phyloP scores from a whole-genome alignment of 805 yeast genomes.

The Candida broadrunensis region DNA sequence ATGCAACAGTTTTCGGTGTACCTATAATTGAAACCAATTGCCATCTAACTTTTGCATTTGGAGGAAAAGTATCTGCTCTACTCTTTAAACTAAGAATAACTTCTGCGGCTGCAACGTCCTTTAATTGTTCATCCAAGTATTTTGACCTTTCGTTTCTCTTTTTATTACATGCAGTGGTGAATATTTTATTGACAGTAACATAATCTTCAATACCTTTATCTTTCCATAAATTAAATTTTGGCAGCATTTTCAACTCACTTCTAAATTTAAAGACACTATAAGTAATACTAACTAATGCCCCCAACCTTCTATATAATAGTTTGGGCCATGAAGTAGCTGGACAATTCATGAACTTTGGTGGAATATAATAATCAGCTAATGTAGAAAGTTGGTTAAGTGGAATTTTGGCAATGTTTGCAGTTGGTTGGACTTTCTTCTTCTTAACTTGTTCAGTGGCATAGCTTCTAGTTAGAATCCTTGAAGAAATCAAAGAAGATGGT shows the following conservation, averaged over 20 bases:
- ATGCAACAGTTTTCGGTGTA: constrained; percentile 69
- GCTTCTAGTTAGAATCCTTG: background rate
- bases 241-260: constrained; percentile 39
- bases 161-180: constrained; percentile 52
- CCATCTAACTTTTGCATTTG: constrained; percentile 65
- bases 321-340: constrained; percentile 38
- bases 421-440: constrained; percentile 11
- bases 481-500: too few species aligned
- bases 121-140: constrained; percentile 42
- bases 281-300: constrained; percentile 66
- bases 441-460: background rate
- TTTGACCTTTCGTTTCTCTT: constrained; percentile 30
- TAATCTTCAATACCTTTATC: constrained; percentile 77
- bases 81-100: constrained; percentile 28
- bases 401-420: constrained; percentile 32
- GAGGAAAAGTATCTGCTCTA: constrained; percentile 47
- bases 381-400: constrained; percentile 39
- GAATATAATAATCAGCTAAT: constrained; percentile 42
- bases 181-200: constrained; percentile 76
- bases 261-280: constrained; percentile 47
- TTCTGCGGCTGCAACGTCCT: constrained; percentile 31
- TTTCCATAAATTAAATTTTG: constrained; percentile 77
- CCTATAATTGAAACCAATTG: constrained; percentile 65
- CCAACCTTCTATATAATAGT: constrained; percentile 59
- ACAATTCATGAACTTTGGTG: constrained; percentile 27